phyloP scores from a whole-genome alignment of 2,329 filamentous ascomycete species.

The Scopulariopsis brevicaulis region DNA sequence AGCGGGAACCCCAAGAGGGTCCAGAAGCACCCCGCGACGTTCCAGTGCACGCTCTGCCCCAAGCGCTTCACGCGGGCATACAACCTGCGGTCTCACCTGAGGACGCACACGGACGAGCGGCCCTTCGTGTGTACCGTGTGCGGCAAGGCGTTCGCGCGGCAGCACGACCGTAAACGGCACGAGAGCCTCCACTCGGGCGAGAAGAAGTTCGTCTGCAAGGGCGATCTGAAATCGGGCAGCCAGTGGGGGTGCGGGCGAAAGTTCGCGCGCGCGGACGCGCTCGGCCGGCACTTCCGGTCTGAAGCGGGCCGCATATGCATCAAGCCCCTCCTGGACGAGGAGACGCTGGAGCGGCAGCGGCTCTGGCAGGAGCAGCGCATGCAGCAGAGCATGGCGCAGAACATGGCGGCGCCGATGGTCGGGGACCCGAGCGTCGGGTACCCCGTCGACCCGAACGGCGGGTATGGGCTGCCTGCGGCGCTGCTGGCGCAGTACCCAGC shows the following conservation, averaged over 20 bases:
- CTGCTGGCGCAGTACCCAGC: conserved; percentile 87
- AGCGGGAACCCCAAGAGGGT: conserved; percentile 63
- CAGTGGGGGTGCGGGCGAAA: conserved; percentile 89
- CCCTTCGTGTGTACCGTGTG: conserved; percentile 97
- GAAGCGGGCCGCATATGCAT: conserved; percentile 95
- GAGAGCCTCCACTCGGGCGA: conserved; percentile 93
- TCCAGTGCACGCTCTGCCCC: conserved; percentile 86
- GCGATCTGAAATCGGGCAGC: conserved; percentile 70
- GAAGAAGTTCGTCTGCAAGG: conserved; percentile 97
- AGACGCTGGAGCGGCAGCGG: conserved; percentile 71
- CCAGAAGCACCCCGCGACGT: conserved; percentile 95
- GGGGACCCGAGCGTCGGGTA: conserved; percentile 49
- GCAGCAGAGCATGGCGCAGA: conserved; percentile 52
- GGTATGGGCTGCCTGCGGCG: conserved; percentile 71
- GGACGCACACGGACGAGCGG: conserved; percentile 93
- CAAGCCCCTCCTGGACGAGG: conserved; percentile 92
- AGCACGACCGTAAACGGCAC: conserved; percentile 94
- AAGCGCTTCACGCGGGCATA: conserved; percentile 96
- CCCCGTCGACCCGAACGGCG: conserved; percentile 41
- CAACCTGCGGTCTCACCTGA: conserved; percentile 87
- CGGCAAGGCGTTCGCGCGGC: conserved; percentile 91
- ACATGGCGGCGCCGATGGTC: conserved; percentile 39
- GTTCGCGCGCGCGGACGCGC: conserved; percentile 89
- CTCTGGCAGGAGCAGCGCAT: conserved; percentile 62
- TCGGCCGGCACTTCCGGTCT: conserved; percentile 88